Evolutionary conservation across 2,329 filamentous ascomycete species (phyloP).

Genomic region (Alternaria solani): DNA sequence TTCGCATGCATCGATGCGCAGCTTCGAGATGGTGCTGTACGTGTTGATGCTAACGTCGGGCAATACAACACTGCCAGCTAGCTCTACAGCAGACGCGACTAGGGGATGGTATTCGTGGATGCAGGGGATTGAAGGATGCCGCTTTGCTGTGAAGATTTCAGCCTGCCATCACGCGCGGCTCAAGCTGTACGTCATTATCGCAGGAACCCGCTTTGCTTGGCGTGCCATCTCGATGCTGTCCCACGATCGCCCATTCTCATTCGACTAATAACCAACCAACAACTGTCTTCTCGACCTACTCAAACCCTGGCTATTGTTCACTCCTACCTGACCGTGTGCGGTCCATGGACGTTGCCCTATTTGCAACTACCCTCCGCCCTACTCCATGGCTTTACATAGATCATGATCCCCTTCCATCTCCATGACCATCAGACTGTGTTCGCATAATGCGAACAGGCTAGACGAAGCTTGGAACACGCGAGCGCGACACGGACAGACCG

Average conservation of each 20-base stretch:
- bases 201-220: constrained; percentile 13
- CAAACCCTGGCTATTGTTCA: no score
- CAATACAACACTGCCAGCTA: not conserved
- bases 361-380: not conserved
- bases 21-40: not conserved
- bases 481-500: not conserved
- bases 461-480: not conserved
- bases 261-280: not conserved
- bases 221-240: constrained; percentile 6
- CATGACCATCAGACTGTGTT: not conserved
- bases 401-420: not conserved
- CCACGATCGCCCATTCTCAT: not conserved
- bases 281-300: not conserved
- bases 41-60: not conserved
- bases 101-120: not conserved
- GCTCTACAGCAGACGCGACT: not conserved
- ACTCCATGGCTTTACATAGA: not conserved
- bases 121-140: constrained; percentile 5
- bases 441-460: constrained; percentile 1
- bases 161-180: constrained; percentile 11
- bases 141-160: constrained; percentile 11
- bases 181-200: constrained; percentile 13
- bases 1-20: constrained; percentile 22
- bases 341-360: not conserved
- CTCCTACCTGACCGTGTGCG: not conserved